A percentile compares a stretch with the other conserved stretches of the same genome.
Conservation (phyloP, 306 rosid genomes). For the Acacia melanoxylon region DNA sequence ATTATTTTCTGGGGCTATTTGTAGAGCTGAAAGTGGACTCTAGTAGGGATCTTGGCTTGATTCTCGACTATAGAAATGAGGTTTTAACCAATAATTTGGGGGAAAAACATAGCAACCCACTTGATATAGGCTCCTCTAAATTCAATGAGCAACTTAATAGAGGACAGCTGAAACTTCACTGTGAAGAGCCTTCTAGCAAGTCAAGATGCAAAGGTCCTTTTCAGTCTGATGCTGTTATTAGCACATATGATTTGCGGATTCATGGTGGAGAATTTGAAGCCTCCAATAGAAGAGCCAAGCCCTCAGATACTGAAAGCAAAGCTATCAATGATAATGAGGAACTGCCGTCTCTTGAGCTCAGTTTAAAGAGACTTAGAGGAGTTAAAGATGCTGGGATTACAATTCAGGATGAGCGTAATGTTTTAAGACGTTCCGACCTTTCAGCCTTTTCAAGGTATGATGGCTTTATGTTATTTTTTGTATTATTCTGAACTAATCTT, state of each 20-base stretch:
- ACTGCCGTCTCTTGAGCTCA: constrained; percentile 66
- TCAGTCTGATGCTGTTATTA: constrained; percentile 45
- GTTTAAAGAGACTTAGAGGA: constrained; percentile 80
- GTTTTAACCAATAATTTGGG: constrained; percentile 49
- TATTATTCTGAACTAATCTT: constrained; percentile 19
- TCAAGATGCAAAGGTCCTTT: constrained; percentile 49
- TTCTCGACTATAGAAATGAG: constrained; percentile 39
- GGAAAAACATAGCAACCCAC: constrained; percentile 40
- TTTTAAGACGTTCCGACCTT: constrained; percentile 72
- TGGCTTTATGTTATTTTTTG: constrained; percentile 25
- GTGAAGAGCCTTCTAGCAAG: constrained; percentile 54
- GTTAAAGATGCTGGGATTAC: constrained; percentile 51
- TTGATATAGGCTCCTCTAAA: constrained; percentile 48
- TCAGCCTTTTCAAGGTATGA: constrained; percentile 85
- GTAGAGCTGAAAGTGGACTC: constrained; percentile 43
- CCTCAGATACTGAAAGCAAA: constrained; percentile 48
- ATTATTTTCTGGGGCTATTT: constrained; percentile 37
- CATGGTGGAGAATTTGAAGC: constrained; percentile 50
- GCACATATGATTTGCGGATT: constrained; percentile 50
- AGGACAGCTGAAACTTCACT: constrained; percentile 47
- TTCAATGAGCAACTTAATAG: constrained; percentile 51
- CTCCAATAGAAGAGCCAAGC: constrained; percentile 41
- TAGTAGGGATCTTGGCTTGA: constrained; percentile 43
- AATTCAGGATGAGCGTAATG: constrained; percentile 64
- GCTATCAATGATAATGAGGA: constrained; percentile 42